phyloP scores from a whole-genome alignment of 257 asterid genomes.

The Rubia yunnanensis region DNA sequence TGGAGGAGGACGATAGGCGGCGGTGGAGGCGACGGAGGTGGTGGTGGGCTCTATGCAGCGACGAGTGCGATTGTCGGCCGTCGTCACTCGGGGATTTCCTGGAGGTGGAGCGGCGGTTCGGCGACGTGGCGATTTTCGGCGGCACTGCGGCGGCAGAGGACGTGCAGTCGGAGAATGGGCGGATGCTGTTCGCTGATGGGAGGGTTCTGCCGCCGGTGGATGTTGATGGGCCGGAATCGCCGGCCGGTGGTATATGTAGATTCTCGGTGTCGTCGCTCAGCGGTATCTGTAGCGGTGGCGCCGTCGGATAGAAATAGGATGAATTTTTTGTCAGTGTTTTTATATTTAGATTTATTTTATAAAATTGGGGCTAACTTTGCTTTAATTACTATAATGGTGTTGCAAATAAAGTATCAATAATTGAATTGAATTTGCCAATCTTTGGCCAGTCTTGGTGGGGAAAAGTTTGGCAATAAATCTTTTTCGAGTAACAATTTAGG shows the following conservation, averaged over 20 bases:
- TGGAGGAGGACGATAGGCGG: slow-evolving; percentile 29
- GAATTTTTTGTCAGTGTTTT: neutral
- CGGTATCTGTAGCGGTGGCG: slow-evolving; percentile 44
- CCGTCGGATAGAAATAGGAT: slow-evolving; percentile 5
- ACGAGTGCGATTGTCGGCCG: slow-evolving; percentile 45
- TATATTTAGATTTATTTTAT: neutral
- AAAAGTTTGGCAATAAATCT: neutral
- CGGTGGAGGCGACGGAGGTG: slow-evolving; percentile 59
- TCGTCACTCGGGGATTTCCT: slow-evolving; percentile 78
- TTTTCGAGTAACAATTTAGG: too few species aligned
- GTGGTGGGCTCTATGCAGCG: slow-evolving; percentile 90
- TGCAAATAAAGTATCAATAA: neutral
- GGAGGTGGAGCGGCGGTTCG: slow-evolving; percentile 87
- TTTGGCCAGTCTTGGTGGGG: neutral
- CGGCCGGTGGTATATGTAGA: slow-evolving; percentile 36
- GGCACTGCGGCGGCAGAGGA: slow-evolving; percentile 39
- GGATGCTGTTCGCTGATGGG: slow-evolving; percentile 74
- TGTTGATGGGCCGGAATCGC: slow-evolving; percentile 39
- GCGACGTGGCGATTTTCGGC: slow-evolving; percentile 31
- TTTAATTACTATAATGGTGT: neutral
- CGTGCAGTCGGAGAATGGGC: slow-evolving; percentile 42
- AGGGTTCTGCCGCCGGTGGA: slow-evolving; percentile 72
- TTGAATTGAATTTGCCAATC: neutral
- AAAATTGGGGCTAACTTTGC: too few species aligned
- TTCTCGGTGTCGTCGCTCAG: slow-evolving; percentile 46